phyloP scores from a whole-genome alignment of 2,329 filamentous ascomycete genomes.

The Apiospora koreana region DNA sequence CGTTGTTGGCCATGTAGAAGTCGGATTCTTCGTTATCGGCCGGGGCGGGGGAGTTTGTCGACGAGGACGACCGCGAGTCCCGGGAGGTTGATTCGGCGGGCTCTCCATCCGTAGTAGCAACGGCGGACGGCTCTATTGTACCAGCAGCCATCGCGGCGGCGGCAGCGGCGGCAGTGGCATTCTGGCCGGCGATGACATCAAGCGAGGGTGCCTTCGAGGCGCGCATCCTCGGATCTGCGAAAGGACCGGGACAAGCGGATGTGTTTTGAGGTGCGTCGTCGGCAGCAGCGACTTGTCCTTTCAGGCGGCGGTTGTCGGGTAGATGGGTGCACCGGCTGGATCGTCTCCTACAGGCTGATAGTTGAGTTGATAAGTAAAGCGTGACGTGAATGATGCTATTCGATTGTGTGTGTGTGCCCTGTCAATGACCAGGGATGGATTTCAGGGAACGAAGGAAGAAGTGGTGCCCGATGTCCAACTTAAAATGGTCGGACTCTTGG shows the following conservation, averaged over 20 bases:
- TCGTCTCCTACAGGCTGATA: background rate
- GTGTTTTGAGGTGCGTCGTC: background rate
- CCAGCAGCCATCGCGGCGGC: background rate
- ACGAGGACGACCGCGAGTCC: conserved; percentile 63
- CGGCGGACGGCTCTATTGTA: background rate
- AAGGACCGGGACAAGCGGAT: background rate
- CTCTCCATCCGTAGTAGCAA: background rate
- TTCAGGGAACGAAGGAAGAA: conserved; percentile 9
- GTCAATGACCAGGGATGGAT: conserved; percentile 2
- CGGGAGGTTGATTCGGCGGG: conserved; percentile 39
- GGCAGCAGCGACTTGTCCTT: background rate
- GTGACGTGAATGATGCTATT: conserved; percentile 9
- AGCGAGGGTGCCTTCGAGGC: conserved; percentile 16
- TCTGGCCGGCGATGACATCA: conserved; percentile 17
- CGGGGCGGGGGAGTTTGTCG: conserved; percentile 73
- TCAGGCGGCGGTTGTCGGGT: background rate
- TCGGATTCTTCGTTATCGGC: conserved; percentile 90
- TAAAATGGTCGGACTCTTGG: conserved; percentile 8
- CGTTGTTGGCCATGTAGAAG: conserved; percentile 86
- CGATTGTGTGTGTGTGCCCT: background rate
- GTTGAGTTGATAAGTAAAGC: background rate
- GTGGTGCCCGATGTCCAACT: conserved; percentile 6
- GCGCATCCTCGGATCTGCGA: conserved; percentile 13
- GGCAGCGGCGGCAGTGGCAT: conserved; percentile 10
- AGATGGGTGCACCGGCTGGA: background rate